These are phyloP conservation scores for Sugiyamaella smithiae DNA, from an alignment of 805 yeast genomes.

Conservation along the genomic window DNA sequence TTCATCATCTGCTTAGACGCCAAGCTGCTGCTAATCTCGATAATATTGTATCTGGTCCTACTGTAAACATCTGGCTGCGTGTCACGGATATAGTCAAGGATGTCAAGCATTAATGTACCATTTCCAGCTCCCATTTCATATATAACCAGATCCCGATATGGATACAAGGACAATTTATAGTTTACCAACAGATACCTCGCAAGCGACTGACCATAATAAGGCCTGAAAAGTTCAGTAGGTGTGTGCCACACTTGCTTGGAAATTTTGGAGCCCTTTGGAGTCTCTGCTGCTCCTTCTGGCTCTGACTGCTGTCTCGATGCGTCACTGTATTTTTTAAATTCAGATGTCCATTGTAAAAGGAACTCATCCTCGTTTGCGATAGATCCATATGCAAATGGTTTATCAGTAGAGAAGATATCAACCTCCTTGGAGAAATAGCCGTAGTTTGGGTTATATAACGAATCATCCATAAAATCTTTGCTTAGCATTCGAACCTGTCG, in stretches of 20 bases:
- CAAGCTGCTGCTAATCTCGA: slow-evolving; percentile 65
- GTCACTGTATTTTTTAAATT: slow-evolving; percentile 47
- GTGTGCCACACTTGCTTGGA: slow-evolving; percentile 79
- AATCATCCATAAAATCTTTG: slow-evolving; percentile 80
- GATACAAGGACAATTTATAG: slow-evolving; percentile 64
- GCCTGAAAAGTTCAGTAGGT: slow-evolving; percentile 79
- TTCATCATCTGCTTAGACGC: slow-evolving; percentile 51
- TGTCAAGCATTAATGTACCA: slow-evolving; percentile 78
- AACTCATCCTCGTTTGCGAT: slow-evolving; percentile 66
- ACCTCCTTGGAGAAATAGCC: slow-evolving; percentile 82
- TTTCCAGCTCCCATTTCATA: slow-evolving; percentile 92
- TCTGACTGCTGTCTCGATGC: slow-evolving; percentile 22
- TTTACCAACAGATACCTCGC: slow-evolving; percentile 76
- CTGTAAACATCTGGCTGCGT: slow-evolving; percentile 72
- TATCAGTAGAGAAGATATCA: slow-evolving; percentile 65
- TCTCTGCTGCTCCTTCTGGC: slow-evolving; percentile 15
- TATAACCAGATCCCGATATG: slow-evolving; percentile 66
- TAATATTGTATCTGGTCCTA: slow-evolving; percentile 64
- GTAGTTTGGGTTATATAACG: slow-evolving; percentile 74
- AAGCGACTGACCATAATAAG: slow-evolving; percentile 80
- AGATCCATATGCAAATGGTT: slow-evolving; percentile 60
- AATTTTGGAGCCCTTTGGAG: slow-evolving; percentile 27
- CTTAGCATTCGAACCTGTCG: slow-evolving; percentile 63
- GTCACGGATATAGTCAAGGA: slow-evolving; percentile 59
- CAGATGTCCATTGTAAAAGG: slow-evolving; percentile 61